These are phyloP conservation scores for Neospora caninum DNA, from an alignment of 169 alveolate genomes.

Conservation along the genomic window DNA sequence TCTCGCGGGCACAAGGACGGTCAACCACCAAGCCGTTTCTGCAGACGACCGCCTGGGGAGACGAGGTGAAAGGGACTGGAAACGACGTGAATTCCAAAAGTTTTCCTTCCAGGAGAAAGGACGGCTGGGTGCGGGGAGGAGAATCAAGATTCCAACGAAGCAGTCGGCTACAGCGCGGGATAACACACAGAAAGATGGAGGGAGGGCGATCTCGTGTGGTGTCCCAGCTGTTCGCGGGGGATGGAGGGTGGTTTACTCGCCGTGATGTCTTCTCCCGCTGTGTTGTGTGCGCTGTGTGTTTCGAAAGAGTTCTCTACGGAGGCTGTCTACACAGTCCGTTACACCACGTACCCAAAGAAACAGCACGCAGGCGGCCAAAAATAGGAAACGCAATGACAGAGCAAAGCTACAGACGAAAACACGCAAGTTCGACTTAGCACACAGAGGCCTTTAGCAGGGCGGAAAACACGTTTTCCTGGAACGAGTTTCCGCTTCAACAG, in stretches of 20 bases:
- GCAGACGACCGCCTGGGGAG: not conserved
- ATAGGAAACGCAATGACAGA: not conserved
- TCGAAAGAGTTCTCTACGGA: not conserved
- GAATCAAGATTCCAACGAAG: not conserved
- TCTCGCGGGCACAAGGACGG: not conserved
- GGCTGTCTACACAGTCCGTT: conserved; percentile 1
- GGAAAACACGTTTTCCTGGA: not conserved
- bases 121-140: not conserved
- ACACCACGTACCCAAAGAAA: not conserved
- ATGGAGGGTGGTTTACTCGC: conserved; percentile 20
- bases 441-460: not conserved
- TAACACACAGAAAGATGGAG: not conserved
- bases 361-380: not conserved
- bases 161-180: not conserved
- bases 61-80: not conserved
- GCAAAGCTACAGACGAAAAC: not conserved
- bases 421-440: not conserved
- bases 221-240: conserved; percentile 17
- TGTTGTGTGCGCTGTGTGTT: not conserved
- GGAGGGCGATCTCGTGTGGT: conserved; percentile 8
- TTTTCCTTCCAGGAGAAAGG: not conserved
- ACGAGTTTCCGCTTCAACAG: not conserved
- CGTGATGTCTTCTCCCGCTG: conserved; percentile 5
- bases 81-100: not conserved
- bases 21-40: not conserved